phyloP scores from a whole-genome alignment of 768 basidiomycete species.

The Chiua virens region DNA sequence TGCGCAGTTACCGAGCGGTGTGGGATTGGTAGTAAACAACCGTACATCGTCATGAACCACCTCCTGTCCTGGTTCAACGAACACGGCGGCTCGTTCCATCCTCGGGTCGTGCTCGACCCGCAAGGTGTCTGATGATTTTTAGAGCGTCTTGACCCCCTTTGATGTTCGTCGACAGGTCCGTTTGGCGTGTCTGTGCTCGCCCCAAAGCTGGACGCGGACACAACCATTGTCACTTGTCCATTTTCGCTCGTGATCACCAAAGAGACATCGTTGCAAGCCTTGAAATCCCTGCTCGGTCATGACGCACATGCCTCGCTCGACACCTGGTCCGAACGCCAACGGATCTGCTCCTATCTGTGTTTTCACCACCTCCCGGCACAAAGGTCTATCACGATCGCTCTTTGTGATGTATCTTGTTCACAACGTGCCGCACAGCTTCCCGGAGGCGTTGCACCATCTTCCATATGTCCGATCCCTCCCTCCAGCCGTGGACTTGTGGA shows the following conservation, averaged over 20 bases:
- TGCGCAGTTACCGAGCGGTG: too few relatives aligned
- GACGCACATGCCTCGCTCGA: conserved; percentile 21
- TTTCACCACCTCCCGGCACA: conserved; percentile 58
- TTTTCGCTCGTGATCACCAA: conserved; percentile 64
- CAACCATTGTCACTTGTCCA: conserved; percentile 64
- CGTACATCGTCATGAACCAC: conserved; percentile 4
- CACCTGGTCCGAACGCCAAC: conserved; percentile 63
- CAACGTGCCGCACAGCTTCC: conserved; percentile 6
- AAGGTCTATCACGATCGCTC: conserved; percentile 27
- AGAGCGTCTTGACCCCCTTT: background rate
- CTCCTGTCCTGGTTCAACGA: conserved; percentile 52
- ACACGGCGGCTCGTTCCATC: conserved; percentile 54
- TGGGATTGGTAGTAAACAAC: too few relatives aligned
- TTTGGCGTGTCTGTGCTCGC: conserved; percentile 56
- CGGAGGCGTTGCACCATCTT: conserved; percentile 36
- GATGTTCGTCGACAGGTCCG: conserved; percentile 30
- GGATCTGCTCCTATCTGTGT: conserved; percentile 64
- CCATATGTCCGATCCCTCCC: conserved; percentile 76
- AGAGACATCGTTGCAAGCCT: conserved; percentile 42
- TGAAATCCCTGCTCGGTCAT: conserved; percentile 40
- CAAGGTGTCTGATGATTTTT: conserved; percentile 41
- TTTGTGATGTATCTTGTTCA: conserved; percentile 1
- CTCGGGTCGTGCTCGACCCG: conserved; percentile 37
- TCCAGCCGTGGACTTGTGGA: conserved; percentile 50
- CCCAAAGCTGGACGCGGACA: conserved; percentile 46